These are phyloP conservation scores for Leptomonas pyrrhocoris DNA, from an alignment of 208 protist species.

Conservation along the genomic window DNA sequence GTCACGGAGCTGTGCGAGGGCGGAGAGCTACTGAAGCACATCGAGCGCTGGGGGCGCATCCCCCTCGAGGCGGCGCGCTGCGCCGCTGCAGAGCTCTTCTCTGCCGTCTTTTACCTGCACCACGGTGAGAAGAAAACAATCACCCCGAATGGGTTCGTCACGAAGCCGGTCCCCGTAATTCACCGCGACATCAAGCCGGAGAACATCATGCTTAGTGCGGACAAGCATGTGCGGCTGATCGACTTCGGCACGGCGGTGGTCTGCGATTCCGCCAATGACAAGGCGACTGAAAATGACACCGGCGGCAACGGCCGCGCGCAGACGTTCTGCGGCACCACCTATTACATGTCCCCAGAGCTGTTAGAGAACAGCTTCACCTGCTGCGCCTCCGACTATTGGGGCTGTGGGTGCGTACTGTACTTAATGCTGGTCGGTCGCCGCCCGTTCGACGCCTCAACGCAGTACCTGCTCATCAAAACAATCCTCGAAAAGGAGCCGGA, in stretches of 20 bases:
- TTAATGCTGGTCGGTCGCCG: conserved; percentile 87
- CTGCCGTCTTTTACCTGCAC: conserved; percentile 96
- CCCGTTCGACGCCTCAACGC: conserved; percentile 88
- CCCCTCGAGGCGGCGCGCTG: conserved; percentile 83
- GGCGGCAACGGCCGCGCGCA: conserved; percentile 64
- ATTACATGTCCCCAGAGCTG: conserved; percentile 95
- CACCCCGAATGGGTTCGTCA: conserved; percentile 8
- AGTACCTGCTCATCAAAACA: conserved; percentile 88
- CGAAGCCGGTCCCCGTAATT: conserved; percentile 78
- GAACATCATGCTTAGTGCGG: conserved; percentile 93
- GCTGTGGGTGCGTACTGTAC: conserved; percentile 92
- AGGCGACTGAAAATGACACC: conserved; percentile 61
- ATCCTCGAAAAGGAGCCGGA: conserved; percentile 88
- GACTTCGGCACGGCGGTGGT: conserved; percentile 96
- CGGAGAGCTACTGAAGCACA: conserved; percentile 80
- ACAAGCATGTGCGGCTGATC: conserved; percentile 94
- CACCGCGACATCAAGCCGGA: conserved; percentile 97
- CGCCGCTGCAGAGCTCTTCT: conserved; percentile 93
- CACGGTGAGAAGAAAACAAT: conserved; percentile 67
- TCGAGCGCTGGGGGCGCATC: conserved; percentile 59
- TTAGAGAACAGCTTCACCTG: conserved; percentile 93
- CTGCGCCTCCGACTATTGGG: conserved; percentile 94
- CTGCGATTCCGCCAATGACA: conserved; percentile 69
- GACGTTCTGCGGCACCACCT: conserved; percentile 90
- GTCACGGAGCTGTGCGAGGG: conserved; percentile 88